Evolutionary conservation across 192 early-diverging fungal genomes (phyloP).

Genomic region (Coemansia aciculifera): DNA sequence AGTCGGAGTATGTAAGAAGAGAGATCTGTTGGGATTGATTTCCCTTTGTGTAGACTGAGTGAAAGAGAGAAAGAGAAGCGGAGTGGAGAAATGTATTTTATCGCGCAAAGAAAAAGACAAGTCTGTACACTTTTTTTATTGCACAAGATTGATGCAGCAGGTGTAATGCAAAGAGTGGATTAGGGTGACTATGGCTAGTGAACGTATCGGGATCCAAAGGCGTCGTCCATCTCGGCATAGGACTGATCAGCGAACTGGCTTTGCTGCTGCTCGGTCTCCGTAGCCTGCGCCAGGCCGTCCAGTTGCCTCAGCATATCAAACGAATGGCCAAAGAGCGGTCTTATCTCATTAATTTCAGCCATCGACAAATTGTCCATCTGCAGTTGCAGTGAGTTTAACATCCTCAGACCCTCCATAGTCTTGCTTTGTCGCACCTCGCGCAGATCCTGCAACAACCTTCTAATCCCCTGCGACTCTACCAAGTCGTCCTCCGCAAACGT

Average conservation of each 20-base stretch:
- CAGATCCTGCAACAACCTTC: slow-evolving; percentile 79
- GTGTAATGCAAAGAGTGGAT: background rate
- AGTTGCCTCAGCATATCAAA: slow-evolving; percentile 62
- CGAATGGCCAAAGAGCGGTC: slow-evolving; percentile 83
- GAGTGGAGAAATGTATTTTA: background rate
- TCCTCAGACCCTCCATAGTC: slow-evolving; percentile 66
- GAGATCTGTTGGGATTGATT: background rate
- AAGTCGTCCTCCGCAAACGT: slow-evolving; percentile 85
- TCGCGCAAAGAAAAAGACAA: background rate
- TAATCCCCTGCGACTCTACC: slow-evolving; percentile 67
- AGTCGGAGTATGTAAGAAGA: background rate
- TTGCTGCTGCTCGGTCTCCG: slow-evolving; percentile 21
- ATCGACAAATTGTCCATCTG: slow-evolving; percentile 83
- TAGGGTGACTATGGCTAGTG: slow-evolving; percentile 4
- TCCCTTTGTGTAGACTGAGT: background rate
- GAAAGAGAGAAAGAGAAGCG: background rate
- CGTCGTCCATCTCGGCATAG: slow-evolving; percentile 28
- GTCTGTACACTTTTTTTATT: no score
- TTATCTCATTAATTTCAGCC: slow-evolving; percentile 90
- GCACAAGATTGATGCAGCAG: background rate
- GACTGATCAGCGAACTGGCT: slow-evolving; percentile 40
- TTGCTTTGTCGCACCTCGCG: slow-evolving; percentile 82
- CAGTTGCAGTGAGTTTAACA: slow-evolving; percentile 66
- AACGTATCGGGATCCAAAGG: slow-evolving; percentile 16
- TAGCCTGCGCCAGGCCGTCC: slow-evolving; percentile 28